Percentiles rank a stretch among this genome's conserved stretches.
Evolutionary conservation across 2,329 filamentous ascomycete species (phyloP).

Genomic region (Fusarium tricinctum): DNA sequence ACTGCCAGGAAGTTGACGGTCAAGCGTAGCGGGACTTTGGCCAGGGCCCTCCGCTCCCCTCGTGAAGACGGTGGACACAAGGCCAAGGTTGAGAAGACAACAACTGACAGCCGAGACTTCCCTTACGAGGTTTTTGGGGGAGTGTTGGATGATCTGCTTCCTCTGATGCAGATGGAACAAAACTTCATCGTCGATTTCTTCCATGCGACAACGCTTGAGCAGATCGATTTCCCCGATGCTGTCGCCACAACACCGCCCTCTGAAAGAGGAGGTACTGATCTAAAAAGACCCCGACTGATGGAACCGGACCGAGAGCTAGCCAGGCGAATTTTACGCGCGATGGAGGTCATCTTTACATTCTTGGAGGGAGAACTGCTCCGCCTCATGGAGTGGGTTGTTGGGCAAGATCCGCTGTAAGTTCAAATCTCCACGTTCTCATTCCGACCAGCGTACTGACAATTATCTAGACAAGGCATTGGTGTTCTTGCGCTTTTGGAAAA

Average conservation of each 20-base stretch:
- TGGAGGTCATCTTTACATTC: conserved; percentile 90
- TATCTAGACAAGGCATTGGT: conserved; percentile 84
- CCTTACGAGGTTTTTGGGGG: conserved; percentile 86
- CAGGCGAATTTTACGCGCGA: conserved; percentile 84
- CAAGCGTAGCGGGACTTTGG: conserved; percentile 90
- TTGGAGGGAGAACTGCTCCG: conserved; percentile 82
- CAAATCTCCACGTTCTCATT: neutral
- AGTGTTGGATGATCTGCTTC: conserved; percentile 84
- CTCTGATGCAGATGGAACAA: conserved; percentile 90
- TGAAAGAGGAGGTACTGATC: conserved; percentile 77
- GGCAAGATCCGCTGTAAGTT: conserved; percentile 83
- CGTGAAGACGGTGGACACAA: conserved; percentile 71
- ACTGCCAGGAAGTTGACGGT: conserved; percentile 92
- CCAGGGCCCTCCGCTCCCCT: conserved; percentile 78
- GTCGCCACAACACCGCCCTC: conserved; percentile 76
- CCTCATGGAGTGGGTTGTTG: conserved; percentile 86
- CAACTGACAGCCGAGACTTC: conserved; percentile 74
- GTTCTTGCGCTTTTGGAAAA: conserved; percentile 85
- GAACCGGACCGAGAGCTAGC: conserved; percentile 91
- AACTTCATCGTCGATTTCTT: conserved; percentile 99
- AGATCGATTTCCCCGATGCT: conserved; percentile 85
- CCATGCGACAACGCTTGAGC: conserved; percentile 88
- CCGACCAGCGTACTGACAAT: conserved; percentile 32
- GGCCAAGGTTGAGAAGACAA: conserved; percentile 68
- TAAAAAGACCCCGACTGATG: conserved; percentile 81